Base-by-base conservation (phyloP, 495 filamentous ascomycete species). In the Astrocystis sublimbata region DNA sequence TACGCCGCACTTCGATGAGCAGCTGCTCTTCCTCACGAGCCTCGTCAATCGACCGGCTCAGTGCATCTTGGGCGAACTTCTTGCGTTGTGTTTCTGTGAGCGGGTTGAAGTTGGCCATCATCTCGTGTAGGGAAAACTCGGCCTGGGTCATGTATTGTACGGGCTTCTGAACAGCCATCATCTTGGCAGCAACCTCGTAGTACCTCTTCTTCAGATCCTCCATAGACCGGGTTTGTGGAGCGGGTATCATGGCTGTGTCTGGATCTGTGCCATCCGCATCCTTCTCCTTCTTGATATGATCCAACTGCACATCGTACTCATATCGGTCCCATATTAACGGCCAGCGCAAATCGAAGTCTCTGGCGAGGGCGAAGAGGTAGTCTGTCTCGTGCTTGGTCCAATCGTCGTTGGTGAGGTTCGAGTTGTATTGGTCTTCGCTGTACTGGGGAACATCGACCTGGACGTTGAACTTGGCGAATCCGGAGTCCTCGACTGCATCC, bases 341-440 rank as follows among this genome's bases (percentile, higher is more conserved):
- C 89, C 94, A 98, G 58, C 93, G 86, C 45, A 96, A 78, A 65
- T 94, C 91, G 67, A 86, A 96, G 12, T 93, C 87, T 46, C 81
- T 79, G 10, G 81, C 89, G 26, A 93, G 67, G 26, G 85, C 76
- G 70, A 97, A 79, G 60, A 98, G 76, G 68, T 96, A 96, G 68
- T 97, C 92, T 5, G 94, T 98, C 73, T 98, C 94, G 53, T 92
- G 89, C 62, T 88, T 89, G 19, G 89, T 86, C 94, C 94, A 98
- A 58, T 92, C 85, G 30, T 83, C 77, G 66, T 79, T 88, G 65
- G 84, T 83, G 42, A 98, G 72, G 65, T 90, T 84, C 53, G 82
- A 75, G 51, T 88, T 86, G 73, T 98, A 98, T 69, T 96, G 88
- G 45, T 91, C 91, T 45, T 94, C 89, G 41, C 85, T 89, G 71